Evolutionary conservation across 2,329 filamentous ascomycete species (phyloP), one percentile per base, ranked within the genome.

Genomic region (Parascedosporium putredinis): DNA sequence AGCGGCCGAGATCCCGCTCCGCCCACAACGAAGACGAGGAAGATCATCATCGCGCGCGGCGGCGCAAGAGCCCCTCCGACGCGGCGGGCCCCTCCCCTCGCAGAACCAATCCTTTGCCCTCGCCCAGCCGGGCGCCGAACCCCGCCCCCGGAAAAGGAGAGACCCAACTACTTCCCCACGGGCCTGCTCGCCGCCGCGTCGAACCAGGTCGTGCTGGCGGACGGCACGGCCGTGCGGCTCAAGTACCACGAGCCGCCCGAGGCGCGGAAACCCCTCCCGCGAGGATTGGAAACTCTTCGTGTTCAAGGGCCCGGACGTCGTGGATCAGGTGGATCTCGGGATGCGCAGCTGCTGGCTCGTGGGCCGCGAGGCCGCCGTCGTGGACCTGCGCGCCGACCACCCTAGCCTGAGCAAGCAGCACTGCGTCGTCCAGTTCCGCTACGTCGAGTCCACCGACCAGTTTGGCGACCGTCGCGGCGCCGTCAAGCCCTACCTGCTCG

Each of bases 211-310:
- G 81, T 81, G 6, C 81, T 94, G 54, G 79, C 79, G 23, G 81
- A 81, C 59, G 88, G 87, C 51, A 84, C 82, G 3, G 76, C 77
- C 20, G 82, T 95, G 50, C 81, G 88, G 3, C 78, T 98, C 44
- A 97, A 97, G 71, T 98, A 98, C 66, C 87, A 96, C 68, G 93
- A 98, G 67, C 93, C 93, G 1, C 71, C 88, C 9, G 93, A 98
- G 70, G 88, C 91, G 46, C 85, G 93, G 52, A 95, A 95, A 58
- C 88, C 93, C 90, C 0, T 62, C 84, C 1, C 83, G 81, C 50
- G 82, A 93, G 57, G 71, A 79, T 51, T 98, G 91, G 91, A 86
- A 87, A 53, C 72, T 98, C 45, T 97, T 94, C 63, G 78, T 96
- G 20, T 98, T 98, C 76, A 95, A 95, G 62, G 86, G 81, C 9